phyloP scores from a whole-genome alignment of 2,329 filamentous ascomycete species.

The Furcasterigmium sp. region DNA sequence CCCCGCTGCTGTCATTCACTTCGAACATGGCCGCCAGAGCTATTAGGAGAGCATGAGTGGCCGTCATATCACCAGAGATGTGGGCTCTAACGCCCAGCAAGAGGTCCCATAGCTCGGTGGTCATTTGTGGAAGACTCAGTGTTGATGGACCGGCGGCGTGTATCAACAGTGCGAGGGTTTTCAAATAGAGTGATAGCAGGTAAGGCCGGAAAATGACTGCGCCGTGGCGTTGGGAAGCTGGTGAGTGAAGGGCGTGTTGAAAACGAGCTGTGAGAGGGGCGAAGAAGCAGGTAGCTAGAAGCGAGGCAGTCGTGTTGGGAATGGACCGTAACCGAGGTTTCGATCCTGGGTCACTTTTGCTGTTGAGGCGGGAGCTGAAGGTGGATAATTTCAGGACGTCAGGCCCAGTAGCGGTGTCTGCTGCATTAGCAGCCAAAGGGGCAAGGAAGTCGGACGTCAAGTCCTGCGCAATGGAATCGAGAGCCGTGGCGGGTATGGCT shows the following conservation, averaged over 20 bases:
- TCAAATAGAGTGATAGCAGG: conserved; percentile 73
- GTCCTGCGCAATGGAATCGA: conserved; percentile 62
- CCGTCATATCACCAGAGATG: conserved; percentile 54
- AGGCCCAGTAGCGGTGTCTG: conserved; percentile 74
- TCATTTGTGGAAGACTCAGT: conserved; percentile 71
- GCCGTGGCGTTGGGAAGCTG: conserved; percentile 25
- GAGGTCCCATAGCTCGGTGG: conserved; percentile 78
- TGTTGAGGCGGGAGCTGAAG: conserved; percentile 70
- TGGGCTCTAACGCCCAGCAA: conserved; percentile 63
- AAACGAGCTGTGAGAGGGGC: conserved; percentile 79
- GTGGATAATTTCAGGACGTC: conserved; percentile 83
- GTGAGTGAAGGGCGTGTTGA: conserved; percentile 52
- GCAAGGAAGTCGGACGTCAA: conserved; percentile 71
- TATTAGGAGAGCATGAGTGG: conserved; percentile 73
- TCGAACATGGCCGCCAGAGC: conserved; percentile 76
- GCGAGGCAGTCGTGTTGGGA: conserved; percentile 71
- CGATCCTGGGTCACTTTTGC: conserved; percentile 8
- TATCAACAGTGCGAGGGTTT: conserved; percentile 78
- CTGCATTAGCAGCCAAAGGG: conserved; percentile 76
- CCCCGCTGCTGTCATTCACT: conserved; percentile 54
- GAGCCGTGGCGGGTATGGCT: conserved; percentile 48
- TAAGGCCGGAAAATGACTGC: conserved; percentile 66
- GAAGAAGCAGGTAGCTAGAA: conserved; percentile 77
- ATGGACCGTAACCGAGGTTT: conserved; percentile 48
- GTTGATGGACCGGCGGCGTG: conserved; percentile 80